Evolutionary conservation across 352 stramenopile genomes (phyloP).

Genomic region (Phytophthora sp.): DNA sequence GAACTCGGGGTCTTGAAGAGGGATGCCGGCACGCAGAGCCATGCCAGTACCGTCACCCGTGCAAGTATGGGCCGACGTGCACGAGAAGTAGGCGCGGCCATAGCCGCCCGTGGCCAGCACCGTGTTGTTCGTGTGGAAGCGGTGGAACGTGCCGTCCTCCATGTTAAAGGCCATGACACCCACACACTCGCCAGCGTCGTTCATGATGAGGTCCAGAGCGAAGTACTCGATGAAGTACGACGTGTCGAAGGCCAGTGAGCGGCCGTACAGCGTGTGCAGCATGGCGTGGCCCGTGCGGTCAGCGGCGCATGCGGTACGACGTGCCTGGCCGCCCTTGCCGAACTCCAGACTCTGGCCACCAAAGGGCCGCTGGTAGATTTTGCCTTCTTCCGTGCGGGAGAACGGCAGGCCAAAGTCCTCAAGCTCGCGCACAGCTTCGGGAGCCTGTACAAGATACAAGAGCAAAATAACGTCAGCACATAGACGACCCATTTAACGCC

Average conservation of each 20-base stretch:
- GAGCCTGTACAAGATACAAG: constrained; percentile 30
- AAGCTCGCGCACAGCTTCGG: constrained; percentile 91
- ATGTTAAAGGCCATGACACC: constrained; percentile 97
- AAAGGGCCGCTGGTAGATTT: constrained; percentile 98
- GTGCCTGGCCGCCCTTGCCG: constrained; percentile 96
- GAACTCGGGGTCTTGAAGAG: constrained; percentile 97
- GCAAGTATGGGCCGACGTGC: constrained; percentile 96
- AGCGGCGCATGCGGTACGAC: constrained; percentile 94
- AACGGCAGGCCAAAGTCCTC: constrained; percentile 97
- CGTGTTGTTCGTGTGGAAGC: constrained; percentile 92
- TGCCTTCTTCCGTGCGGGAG: constrained; percentile 95
- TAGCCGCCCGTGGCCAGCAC: constrained; percentile 97
- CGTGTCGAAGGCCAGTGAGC: constrained; percentile 96
- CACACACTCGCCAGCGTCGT: constrained; percentile 88
- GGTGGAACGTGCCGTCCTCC: constrained; percentile 96
- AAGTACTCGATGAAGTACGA: constrained; percentile 99
- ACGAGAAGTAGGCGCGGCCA: constrained; percentile 96
- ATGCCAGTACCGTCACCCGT: constrained; percentile 97
- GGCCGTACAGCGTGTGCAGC: constrained; percentile 97
- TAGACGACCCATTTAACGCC: constrained; percentile 63
- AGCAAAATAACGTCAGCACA: constrained; percentile 11
- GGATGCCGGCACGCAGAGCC: constrained; percentile 93
- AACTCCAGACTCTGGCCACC: constrained; percentile 96
- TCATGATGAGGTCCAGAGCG: constrained; percentile 96
- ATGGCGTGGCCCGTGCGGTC: constrained; percentile 98